Percentiles rank a stretch among this genome's conserved stretches.
Evolutionary conservation across 2,329 filamentous ascomycete genomes (phyloP).

Genomic region (Neophaeococcomyces aloes): DNA sequence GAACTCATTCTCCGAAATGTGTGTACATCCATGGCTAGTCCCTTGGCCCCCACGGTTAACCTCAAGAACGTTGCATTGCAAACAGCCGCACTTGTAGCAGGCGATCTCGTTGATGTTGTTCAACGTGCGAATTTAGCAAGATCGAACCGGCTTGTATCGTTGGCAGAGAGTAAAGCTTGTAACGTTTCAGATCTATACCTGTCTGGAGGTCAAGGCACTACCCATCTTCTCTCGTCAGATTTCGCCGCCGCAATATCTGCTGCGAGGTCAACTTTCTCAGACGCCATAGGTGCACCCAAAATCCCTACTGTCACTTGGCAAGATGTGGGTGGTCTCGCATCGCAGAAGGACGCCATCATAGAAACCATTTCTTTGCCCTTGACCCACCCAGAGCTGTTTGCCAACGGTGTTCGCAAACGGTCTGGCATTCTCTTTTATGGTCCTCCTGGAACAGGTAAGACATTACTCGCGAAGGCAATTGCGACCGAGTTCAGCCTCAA

Average conservation of each 20-base stretch:
- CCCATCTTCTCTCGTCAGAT: conserved; percentile 69
- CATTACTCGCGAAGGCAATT: conserved; percentile 82
- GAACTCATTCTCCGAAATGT: conserved; percentile 76
- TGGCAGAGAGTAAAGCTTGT: conserved; percentile 41
- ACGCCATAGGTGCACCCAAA: conserved; percentile 93
- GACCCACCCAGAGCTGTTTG: conserved; percentile 84
- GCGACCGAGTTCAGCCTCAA: conserved; percentile 89
- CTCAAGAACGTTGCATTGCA: conserved; percentile 79
- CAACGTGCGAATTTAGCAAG: conserved; percentile 76
- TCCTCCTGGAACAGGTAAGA: conserved; percentile 84
- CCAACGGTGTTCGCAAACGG: conserved; percentile 95
- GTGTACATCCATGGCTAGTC: conserved; percentile 62
- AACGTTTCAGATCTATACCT: conserved; percentile 61
- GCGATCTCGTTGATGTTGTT: conserved; percentile 87
- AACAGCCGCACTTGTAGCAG: conserved; percentile 88
- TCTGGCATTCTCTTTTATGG: conserved; percentile 89
- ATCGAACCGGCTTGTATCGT: conserved; percentile 60
- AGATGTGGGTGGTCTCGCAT: conserved; percentile 83
- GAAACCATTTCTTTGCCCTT: conserved; percentile 93
- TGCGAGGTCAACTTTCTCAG: conserved; percentile 93
- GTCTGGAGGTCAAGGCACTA: conserved; percentile 68
- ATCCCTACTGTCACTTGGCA: conserved; percentile 96
- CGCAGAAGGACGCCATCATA: conserved; percentile 93
- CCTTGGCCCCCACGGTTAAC: conserved; percentile 74
- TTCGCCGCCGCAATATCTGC: conserved; percentile 91